Conservation (phyloP, 169 alveolate species). For the Plasmodium gonderi region DNA sequence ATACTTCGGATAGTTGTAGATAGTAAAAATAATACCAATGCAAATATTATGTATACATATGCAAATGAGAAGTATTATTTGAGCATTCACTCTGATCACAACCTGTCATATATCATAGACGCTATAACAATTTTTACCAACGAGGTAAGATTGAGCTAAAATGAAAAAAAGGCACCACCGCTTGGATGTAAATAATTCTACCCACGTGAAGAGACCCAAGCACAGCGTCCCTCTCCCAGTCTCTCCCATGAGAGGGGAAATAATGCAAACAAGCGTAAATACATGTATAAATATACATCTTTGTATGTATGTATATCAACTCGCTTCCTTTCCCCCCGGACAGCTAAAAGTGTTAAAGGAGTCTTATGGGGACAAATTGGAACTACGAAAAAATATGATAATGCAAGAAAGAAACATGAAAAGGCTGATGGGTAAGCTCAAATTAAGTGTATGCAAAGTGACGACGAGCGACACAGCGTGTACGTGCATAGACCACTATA, state of each 20-base stretch:
- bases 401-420: conserved; percentile 45
- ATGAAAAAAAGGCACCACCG: background rate
- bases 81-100: conserved; percentile 50
- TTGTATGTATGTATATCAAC: background rate
- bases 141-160: conserved; percentile 23
- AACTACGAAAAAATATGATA: conserved; percentile 45
- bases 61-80: conserved; percentile 49
- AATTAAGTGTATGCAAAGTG: background rate
- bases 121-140: conserved; percentile 76
- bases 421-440: conserved; percentile 46
- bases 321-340: background rate
- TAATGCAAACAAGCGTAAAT: background rate
- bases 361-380: conserved; percentile 52
- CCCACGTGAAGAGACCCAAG: no score
- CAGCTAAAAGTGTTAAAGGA: conserved; percentile 64
- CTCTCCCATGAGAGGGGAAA: no score
- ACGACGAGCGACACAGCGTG: background rate
- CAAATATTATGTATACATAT: conserved; percentile 60
- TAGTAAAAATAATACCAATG: conserved; percentile 61
- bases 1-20: conserved; percentile 66
- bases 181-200: background rate
- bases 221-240: no score
- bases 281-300: background rate
- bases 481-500: background rate
- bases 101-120: conserved; percentile 66